Evolutionary conservation across 2,329 filamentous ascomycete genomes (phyloP), one percentile per base, ranked within the genome.

Genomic region (Paracamarosporium sp.): DNA sequence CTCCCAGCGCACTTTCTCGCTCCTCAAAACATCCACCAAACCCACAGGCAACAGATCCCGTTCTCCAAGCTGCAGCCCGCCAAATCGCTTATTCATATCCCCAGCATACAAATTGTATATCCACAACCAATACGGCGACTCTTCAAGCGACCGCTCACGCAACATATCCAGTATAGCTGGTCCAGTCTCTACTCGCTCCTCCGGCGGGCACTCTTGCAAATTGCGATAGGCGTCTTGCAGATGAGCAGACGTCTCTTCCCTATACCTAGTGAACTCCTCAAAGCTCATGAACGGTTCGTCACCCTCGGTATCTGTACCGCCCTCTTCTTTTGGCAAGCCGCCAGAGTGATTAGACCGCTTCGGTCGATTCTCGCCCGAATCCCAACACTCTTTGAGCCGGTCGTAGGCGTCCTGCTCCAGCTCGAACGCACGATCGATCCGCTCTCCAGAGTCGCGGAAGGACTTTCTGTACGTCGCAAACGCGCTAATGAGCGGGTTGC

Each of bases 61-160:
- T 56, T 80, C 77, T 4, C 79, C 78, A 47, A 81, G 67, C 28
- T 70, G 69, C 52, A 80, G 54, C 27, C 61, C 66, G 0, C 79
- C 79, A 71, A 80, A 80, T 35, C 67, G 67, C 53, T 73, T 66
- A 44, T 72, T 72, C 69, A 81, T 73, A 54, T 80, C 77, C 15
- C 67, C 63, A 0, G 69, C 74, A 68, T 80, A 80, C 25, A 81
- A 61, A 53, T 68, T 63, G 44, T 69, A 67, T 9, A 84, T 75
- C 82, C 82, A 84, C 46, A 70, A 71, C 79, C 81, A 82, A 54
- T 84, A 84, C 17, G 61, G 60, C 38, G 66, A 63, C 51, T 52
- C 48, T 22, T 41, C 46, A 5, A 44, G n/a, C 2, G 44, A 52
- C 22, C 30, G 41, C 30, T 52, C 43, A 28, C 35, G 38, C 9